Evolutionary conservation across 2,329 filamentous ascomycete genomes (phyloP), one percentile per base, ranked within the genome.

Genomic region (Penicillium sclerotiorum): DNA sequence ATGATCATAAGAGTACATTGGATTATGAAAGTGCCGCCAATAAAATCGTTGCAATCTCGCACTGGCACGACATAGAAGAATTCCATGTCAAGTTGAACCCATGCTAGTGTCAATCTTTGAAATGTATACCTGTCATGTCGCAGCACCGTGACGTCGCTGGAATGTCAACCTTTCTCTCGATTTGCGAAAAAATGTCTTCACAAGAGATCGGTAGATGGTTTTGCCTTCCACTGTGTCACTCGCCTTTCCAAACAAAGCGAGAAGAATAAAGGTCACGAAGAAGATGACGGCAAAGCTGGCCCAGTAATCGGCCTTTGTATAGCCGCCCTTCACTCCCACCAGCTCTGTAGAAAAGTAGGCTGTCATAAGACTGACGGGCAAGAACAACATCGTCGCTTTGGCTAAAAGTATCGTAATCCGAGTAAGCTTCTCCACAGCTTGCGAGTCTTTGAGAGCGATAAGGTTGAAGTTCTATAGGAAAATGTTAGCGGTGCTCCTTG

Each of bases 341-440:
- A 90, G 80, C 64, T 88, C 80, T 1, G 86, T 79, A 5, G 83
- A 85, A 66, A 90, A 91, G 68, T 90, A 91, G 25, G 77, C 83
- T 3, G 87, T 89, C 82, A 90, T 85, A 41, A 90, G 78, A 57
- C 81, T 86, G 52, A 90, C 85, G 0, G 88, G 88, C 47, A 90
- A 77, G 71, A 91, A 91, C 44, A 90, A 75, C 33, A 90, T 87
- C 11, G 85, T 88, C 5, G 87, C 82, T 65, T 91, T 90, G 39
- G 86, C 87, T 9, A 91, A 76, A 5, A 91, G 73, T 4, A 89
- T 83, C 3, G 87, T 88, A 55, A 87, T 85, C 49, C 87, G 77
- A 0, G 87, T 90, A 17, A 91, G 77, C 17, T 85, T 80, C 51
- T 89, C 87, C 9, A 89, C 87, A 4, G 84, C 82, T 56, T 84